These are phyloP conservation scores for Aspergillus sp. DNA, from an alignment of 2,329 filamentous ascomycete species.

Conservation along the genomic window DNA sequence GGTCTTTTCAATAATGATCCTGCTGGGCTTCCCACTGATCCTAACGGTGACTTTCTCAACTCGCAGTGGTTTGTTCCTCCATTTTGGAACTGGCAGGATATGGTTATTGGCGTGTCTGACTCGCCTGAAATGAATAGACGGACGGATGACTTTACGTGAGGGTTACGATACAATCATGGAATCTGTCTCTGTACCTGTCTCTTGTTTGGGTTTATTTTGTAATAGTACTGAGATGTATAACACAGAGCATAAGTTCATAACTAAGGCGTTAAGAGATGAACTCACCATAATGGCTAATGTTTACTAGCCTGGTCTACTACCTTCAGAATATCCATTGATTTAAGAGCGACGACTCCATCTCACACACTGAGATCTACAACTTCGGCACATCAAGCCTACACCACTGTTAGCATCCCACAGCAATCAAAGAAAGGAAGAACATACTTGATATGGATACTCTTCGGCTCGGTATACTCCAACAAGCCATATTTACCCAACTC, in stretches of 20 bases:
- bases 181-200: too few species aligned
- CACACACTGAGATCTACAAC: not conserved
- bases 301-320: too few species aligned
- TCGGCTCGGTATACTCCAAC: conserved; percentile 7
- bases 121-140: not conserved
- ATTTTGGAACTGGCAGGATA: not conserved
- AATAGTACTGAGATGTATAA: too few species aligned
- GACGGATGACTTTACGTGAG: not conserved
- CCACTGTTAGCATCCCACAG: too few species aligned
- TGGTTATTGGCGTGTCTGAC: not conserved
- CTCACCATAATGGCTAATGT: too few species aligned
- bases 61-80: not conserved
- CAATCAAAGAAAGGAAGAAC: not conserved
- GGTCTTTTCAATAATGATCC: too few species aligned
- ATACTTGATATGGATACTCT: conserved; percentile 9
- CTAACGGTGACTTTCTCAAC: not conserved
- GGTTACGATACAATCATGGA: too few species aligned
- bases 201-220: too few species aligned
- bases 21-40: not conserved
- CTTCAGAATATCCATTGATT: too few species aligned
- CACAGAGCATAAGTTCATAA: too few species aligned
- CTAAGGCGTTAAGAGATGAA: too few species aligned
- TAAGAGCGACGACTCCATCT: too few species aligned
- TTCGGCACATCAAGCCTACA: not conserved
- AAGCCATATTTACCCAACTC: conserved; percentile 5